phyloP scores from a whole-genome alignment of 495 filamentous ascomycete genomes.

The Neohortaea acidophila region DNA sequence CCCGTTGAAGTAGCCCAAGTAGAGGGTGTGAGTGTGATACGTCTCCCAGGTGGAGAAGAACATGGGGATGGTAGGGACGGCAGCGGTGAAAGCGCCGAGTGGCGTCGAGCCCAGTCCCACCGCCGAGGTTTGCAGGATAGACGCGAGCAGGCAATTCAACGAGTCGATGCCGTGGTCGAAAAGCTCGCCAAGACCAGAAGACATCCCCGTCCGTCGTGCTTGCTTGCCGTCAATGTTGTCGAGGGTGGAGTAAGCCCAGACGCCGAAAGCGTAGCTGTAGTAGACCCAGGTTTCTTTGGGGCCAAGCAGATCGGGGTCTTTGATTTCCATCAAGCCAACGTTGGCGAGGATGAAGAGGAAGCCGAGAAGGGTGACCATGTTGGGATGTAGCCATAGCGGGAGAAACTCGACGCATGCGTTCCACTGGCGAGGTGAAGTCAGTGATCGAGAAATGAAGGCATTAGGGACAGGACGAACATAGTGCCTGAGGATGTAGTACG shows the following conservation, averaged over 20 bases:
- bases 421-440: slow-evolving; percentile 48
- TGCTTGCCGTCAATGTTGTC: slow-evolving; percentile 99
- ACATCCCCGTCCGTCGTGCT: slow-evolving; percentile 84
- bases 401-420: slow-evolving; percentile 88
- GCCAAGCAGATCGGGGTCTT: slow-evolving; percentile 82
- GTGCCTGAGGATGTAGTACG: slow-evolving; percentile 80
- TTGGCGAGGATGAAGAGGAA: slow-evolving; percentile 89
- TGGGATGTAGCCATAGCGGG: slow-evolving; percentile 91
- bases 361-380: slow-evolving; percentile 90
- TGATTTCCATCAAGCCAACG: slow-evolving; percentile 61
- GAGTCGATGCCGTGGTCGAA: slow-evolving; percentile 99
- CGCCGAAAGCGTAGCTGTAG: slow-evolving; percentile 16
- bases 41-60: slow-evolving; percentile 99
- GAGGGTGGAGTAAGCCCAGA: slow-evolving; percentile 75
- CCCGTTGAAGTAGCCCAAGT: slow-evolving; percentile 92
- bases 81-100: slow-evolving; percentile 76
- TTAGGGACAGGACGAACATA: slow-evolving; percentile 50
- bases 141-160: slow-evolving; percentile 86
- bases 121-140: slow-evolving; percentile 73
- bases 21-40: slow-evolving; percentile 94
- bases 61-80: slow-evolving; percentile 88
- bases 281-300: slow-evolving; percentile 45
- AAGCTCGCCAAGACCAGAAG: slow-evolving; percentile 83
- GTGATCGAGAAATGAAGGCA: not conserved
- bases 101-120: slow-evolving; percentile 74